Evolutionary conservation across 179 eudicot genomes (phyloP).

Genomic region (Sideroxylon spinosum): DNA sequence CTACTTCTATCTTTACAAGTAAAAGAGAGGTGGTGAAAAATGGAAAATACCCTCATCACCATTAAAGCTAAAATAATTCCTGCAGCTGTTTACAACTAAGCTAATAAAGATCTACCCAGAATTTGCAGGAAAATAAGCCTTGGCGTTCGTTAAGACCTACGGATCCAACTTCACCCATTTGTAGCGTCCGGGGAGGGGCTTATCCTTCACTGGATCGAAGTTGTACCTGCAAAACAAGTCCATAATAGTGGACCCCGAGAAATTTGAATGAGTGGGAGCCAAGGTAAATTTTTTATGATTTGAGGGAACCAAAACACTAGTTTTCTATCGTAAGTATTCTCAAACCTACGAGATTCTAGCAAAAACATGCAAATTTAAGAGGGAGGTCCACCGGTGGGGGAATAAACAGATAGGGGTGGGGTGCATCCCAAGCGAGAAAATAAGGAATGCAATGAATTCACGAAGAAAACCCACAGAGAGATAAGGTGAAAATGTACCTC

Average conservation of each 20-base stretch:
- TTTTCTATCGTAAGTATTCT: too few relatives aligned
- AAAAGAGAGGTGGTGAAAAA: slow-evolving; percentile 25
- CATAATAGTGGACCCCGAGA: too few relatives aligned
- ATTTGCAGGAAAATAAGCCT: slow-evolving; percentile 7
- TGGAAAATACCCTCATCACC: slow-evolving; percentile 26
- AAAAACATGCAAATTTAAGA: too few relatives aligned
- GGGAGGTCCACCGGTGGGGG: neutral
- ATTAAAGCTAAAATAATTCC: slow-evolving; percentile 12
- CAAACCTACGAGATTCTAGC: too few relatives aligned
- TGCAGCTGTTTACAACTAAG: slow-evolving; percentile 11
- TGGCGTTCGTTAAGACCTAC: slow-evolving; percentile 1
- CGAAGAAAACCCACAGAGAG: neutral
- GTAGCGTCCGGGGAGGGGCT: slow-evolving; percentile 50
- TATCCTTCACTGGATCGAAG: slow-evolving; percentile 45
- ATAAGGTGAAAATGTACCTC: slow-evolving; percentile 25
- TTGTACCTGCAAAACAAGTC: slow-evolving; percentile 40
- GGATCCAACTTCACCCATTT: slow-evolving; percentile 43
- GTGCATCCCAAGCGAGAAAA: neutral
- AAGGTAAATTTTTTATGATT: too few relatives aligned
- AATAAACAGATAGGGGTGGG: too few relatives aligned
- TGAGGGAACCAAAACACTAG: too few relatives aligned
- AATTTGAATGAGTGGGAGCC: neutral
- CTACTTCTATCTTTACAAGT: slow-evolving; percentile 35
- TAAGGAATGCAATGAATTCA: neutral
- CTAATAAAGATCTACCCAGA: slow-evolving; percentile 7